Evolutionary conservation across 1,284 basidiomycete species (phyloP).

Genomic region (Thecaphora thlaspeos): DNA sequence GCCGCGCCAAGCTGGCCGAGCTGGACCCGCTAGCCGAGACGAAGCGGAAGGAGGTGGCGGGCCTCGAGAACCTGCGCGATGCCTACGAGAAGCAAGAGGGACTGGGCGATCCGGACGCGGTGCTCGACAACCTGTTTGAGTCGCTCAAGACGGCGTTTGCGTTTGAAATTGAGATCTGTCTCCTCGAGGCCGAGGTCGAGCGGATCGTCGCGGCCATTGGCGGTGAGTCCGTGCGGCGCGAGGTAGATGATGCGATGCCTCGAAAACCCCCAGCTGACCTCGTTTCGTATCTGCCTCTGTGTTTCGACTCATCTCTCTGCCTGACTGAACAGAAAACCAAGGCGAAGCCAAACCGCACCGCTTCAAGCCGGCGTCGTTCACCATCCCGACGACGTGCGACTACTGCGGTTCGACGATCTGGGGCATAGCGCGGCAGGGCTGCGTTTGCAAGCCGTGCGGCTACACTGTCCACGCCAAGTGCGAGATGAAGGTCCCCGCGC

Average conservation of each 20-base stretch:
- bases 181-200: conserved; percentile 29
- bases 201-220: conserved; percentile 28
- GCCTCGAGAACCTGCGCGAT: conserved; percentile 34
- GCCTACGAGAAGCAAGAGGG: conserved; percentile 28
- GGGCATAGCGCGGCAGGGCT: conserved; percentile 39
- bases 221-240: background rate
- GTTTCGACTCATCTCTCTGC: too few species aligned
- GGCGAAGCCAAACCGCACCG: conserved; percentile 34
- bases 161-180: conserved; percentile 27
- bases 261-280: too few species aligned
- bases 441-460: conserved; percentile 43
- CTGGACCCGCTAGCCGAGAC: conserved; percentile 23
- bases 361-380: conserved; percentile 43
- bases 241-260: too few species aligned
- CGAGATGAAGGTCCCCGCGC: conserved; percentile 45
- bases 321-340: conserved; percentile 11
- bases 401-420: conserved; percentile 40
- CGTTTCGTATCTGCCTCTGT: too few species aligned
- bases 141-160: conserved; percentile 11
- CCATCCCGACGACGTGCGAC: conserved; percentile 42
- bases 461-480: conserved; percentile 45
- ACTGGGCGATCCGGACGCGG: conserved; percentile 38
- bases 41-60: conserved; percentile 30
- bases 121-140: conserved; percentile 42
- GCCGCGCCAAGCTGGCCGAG: conserved; percentile 22